These are phyloP conservation scores for Microdochium bolleyi DNA, from an alignment of 2,329 filamentous ascomycete species.

Conservation along the genomic window DNA sequence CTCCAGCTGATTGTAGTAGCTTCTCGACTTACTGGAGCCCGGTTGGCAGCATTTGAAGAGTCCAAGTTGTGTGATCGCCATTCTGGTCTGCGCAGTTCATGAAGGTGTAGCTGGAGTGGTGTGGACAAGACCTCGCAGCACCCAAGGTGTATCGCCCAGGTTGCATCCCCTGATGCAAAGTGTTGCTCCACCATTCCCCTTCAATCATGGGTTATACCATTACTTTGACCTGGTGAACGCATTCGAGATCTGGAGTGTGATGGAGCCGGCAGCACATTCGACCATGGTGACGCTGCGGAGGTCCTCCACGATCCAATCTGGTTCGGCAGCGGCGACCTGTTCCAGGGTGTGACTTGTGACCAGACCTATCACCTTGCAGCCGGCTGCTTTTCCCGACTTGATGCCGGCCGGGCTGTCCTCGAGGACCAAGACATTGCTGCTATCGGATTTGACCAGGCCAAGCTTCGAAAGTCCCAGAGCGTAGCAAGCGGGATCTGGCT, in stretches of 20 bases:
- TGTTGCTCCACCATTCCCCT: too few relatives aligned
- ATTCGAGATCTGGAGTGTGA: conserved; percentile 61
- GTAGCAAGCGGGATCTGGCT: conserved; percentile 73
- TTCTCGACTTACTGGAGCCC: too few relatives aligned
- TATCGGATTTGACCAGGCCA: conserved; percentile 36
- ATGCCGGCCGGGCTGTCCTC: conserved; percentile 89
- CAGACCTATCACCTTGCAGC: conserved; percentile 77
- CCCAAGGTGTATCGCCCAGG: too few relatives aligned
- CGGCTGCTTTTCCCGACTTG: conserved; percentile 73
- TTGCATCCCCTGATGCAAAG: too few relatives aligned
- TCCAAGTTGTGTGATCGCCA: too few relatives aligned
- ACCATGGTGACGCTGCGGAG: conserved; percentile 64
- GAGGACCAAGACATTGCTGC: conserved; percentile 58
- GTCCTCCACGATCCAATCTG: conserved; percentile 82
- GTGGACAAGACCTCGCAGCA: too few relatives aligned
- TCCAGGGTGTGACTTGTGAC: conserved; percentile 73
- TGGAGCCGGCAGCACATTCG: conserved; percentile 44
- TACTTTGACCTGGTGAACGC: conserved; percentile 29
- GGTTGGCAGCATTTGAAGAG: too few relatives aligned
- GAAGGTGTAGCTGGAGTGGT: too few relatives aligned
- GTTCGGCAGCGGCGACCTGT: conserved; percentile 65
- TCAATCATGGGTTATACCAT: too few relatives aligned
- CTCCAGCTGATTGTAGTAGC: too few relatives aligned
- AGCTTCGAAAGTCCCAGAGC: conserved; percentile 57
- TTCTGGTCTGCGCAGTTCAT: too few relatives aligned